Base-by-base conservation (phyloP, 768 basidiomycete species). In the Boletus fagicola region DNA sequence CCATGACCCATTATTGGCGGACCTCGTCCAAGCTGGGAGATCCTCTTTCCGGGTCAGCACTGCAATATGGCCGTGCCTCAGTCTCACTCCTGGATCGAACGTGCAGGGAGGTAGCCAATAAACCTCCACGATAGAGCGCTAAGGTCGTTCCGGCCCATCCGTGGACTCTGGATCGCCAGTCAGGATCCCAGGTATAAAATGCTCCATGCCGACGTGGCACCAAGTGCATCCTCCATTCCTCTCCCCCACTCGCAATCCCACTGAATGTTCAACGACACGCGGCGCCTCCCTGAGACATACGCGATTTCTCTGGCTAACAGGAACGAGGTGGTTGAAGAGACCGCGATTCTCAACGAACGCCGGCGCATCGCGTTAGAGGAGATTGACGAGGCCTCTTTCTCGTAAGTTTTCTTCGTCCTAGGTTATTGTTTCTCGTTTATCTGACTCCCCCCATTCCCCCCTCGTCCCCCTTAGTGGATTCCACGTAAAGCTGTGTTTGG, bases 401-500 rank as follows among this genome's bases (percentile, higher is more conserved):
- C 52, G 56, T 57, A 12, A 2, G 45, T 42, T n/a, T n/a, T n/a
- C 28, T 26, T 43, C 26, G 12, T 28, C 2, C 12, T 13, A 20
- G 5, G 49, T 24, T 13, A 1, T 11, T 20, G 9, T 18, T 31
- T 33, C 24, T 39, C 28, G 22, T 35, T 45, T 16, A 20, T 58
- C 31, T 36, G 11, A 39, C 1, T 12, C 3, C 18, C 45, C 30
- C n/a, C n/a, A n/a, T n/a, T n/a, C n/a, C 35, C 51, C 24, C 30
- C 8, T 56, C 87, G 86, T 13, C 45, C 31, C 53, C 38, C 33
- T 11, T 54, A 88, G 87, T 11, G 86, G 84, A 82, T 92, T 92
- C 77, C 92, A 93, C 66, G 82, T 85, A 59, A 92, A 90, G 71
- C 83, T 85, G 56, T 82, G 80, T 67, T 60, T 82, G 54, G 80